Base-by-base conservation (phyloP, 768 basidiomycete genomes). In the Rossbeevera mucosa region DNA sequence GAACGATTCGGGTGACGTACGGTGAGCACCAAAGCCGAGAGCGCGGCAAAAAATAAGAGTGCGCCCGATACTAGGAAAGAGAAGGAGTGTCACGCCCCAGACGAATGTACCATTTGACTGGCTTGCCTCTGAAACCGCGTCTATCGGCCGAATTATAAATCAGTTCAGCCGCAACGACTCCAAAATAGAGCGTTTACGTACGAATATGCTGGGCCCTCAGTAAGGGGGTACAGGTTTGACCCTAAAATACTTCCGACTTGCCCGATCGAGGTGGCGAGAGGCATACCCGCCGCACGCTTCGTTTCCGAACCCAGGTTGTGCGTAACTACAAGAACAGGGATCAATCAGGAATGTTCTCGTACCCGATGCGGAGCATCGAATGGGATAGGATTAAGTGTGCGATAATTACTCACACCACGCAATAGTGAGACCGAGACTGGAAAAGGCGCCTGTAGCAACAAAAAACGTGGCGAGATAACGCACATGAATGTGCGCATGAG, bases 381-480 rank as follows among this genome's bases (percentile, higher is more conserved):
- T 33, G 16, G 31, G 30, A 16, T 33, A 16, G 16, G 16, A 33
- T 20, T 14, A 9, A 18, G 22, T 33, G 7, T n/a, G 9, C 9
- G 16, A n/a, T n/a, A 6, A 33, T 7, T 33, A 64, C 75, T 55
- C 59, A 76, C 77, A 78, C 77, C 77, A 79, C 2, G 78, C 75
- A 18, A 76, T 67, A 49, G 74, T 57, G 45, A 79, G 62, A 12
- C 75, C 76, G 16, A 80, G 66, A 21, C 70, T 70, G 5, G 74
- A 62, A 53, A 78, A 78, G 3, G 76, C 76, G 45, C 76, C 75
- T 18, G 72, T 64, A 0, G 75, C 71, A 40, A 79, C 69, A 45
- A 65, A 73, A 61, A 79, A 78, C 7, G 71, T 73, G 21, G 77
- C 74, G 30, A 77, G 71, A 51, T 80, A 79, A 12, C 72, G 72